Base-by-base conservation (phyloP, 768 basidiomycete genomes). In the Gymnopilus dilepis region DNA sequence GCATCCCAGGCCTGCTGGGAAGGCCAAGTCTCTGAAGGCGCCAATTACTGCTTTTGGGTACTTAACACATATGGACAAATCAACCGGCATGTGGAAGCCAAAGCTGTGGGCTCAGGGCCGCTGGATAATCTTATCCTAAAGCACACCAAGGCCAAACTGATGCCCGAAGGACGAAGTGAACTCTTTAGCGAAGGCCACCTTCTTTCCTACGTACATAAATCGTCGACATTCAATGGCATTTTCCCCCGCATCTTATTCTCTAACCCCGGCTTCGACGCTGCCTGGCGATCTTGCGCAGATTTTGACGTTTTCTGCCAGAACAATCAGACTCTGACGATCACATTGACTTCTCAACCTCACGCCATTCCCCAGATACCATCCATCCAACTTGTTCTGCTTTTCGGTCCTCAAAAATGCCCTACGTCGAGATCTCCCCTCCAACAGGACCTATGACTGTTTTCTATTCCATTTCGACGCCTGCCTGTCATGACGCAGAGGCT, bases 401-500 rank as follows among this genome's bases (percentile, higher is more conserved):
- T 34, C 12, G 40, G 40, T 48, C 6, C 8, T 3, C 3, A 9
- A 28, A 21, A 5, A 60, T 60, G 59, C 59, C 59, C 13, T 43
- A 41, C 28, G 38, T 60, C 26, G 40, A 54, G 50, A 60, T 60
- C 42, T 41, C 51, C 4, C 59, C 59, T 42, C 59, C 59, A 7
- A 60, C 59, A 6, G 59, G 59, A 21, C 59, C 59, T 24, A 21
- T 60, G 24, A 60, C 52, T 43, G 59, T 60, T 53, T 60, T 53
- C 26, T 60, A 60, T 33, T 60, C 59, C 2, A 60, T 60, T 15
- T 60, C 59, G 21, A 60, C 59, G 15, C 50, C 50, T 22, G 19
- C 28, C 19, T 22, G 26, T 53, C 50, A 60, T 45, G 51, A 60
- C 21, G 59, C 59, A 5, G 50, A 60, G 15, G 3, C 59, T 15